Conservation (phyloP, 2,329 filamentous ascomycete species). For the Xylariaceae sp. region DNA sequence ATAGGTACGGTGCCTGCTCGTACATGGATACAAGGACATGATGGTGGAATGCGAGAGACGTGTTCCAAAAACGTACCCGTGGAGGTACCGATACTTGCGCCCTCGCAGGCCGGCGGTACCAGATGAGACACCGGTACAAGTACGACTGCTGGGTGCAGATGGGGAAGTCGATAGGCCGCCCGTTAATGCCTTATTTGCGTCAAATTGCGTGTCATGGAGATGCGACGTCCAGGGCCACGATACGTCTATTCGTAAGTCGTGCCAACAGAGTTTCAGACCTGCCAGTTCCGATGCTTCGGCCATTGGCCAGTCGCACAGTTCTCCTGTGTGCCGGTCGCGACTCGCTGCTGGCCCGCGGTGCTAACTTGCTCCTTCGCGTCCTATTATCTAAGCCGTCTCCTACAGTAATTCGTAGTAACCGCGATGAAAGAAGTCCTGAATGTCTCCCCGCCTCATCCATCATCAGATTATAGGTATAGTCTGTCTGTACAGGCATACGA, state of each 20-base stretch:
- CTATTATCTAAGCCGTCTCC: too few species aligned
- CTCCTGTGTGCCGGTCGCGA: background rate
- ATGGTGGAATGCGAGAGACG: background rate
- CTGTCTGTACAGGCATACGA: too few species aligned
- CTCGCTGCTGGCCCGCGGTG: background rate
- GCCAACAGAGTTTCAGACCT: slow-evolving; percentile 10
- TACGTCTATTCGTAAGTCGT: background rate
- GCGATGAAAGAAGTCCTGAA: too few species aligned
- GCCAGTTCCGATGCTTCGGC: slow-evolving; percentile 10
- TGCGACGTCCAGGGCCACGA: background rate
- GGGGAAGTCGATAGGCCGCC: background rate
- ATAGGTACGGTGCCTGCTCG: background rate
- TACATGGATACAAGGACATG: background rate
- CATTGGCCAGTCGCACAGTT: slow-evolving; percentile 12
- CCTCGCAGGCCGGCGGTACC: background rate
- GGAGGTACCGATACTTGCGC: background rate
- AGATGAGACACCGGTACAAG: background rate
- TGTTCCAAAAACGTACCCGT: background rate
- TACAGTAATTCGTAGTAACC: too few species aligned
- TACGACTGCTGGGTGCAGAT: background rate
- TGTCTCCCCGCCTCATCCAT: too few species aligned
- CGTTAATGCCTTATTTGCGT: background rate
- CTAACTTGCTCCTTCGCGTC: too few species aligned
- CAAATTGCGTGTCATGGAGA: background rate
- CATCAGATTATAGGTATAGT: too few species aligned